Percentiles rank a stretch among this genome's conserved stretches.
Conservation (phyloP, 2,329 filamentous ascomycete genomes). For the Hysterium pulicare region DNA sequence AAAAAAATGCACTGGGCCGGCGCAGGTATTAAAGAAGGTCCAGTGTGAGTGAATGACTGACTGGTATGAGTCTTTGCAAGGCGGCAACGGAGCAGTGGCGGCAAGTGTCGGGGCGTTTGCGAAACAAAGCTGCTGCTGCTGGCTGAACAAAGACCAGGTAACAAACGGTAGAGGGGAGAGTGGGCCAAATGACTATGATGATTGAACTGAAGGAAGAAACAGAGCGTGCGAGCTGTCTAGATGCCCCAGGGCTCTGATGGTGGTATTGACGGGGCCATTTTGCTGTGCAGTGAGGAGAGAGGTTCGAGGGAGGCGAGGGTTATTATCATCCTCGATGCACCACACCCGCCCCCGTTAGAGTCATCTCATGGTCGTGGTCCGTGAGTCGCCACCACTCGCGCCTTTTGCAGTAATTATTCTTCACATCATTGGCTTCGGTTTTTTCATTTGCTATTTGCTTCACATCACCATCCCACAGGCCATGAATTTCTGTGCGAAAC, state of each 20-base stretch:
- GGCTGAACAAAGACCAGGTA: conserved; percentile 13
- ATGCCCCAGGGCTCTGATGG: conserved; percentile 28
- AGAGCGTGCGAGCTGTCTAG: conserved; percentile 14
- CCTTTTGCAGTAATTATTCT: not conserved
- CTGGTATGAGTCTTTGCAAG: conserved; percentile 19
- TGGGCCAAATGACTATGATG: conserved; percentile 24
- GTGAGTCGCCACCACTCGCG: conserved; percentile 1
- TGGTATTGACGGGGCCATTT: conserved; percentile 33
- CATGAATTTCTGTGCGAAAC: not conserved
- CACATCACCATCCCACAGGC: not conserved
- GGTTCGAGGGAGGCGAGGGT: conserved; percentile 4
- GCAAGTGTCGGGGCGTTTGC: conserved; percentile 14
- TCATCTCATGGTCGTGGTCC: conserved; percentile 1
- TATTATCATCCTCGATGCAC: not conserved
- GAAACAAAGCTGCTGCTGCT: conserved; percentile 15
- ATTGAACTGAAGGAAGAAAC: conserved; percentile 20
- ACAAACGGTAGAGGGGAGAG: conserved; percentile 9
- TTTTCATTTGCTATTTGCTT: conserved; percentile 6
- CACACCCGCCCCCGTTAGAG: too few relatives aligned
- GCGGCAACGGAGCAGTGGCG: conserved; percentile 18
- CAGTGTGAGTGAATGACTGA: conserved; percentile 9
- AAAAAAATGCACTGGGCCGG: conserved; percentile 14
- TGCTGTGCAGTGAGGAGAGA: conserved; percentile 14
- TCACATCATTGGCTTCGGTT: conserved; percentile 2
- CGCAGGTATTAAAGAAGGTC: conserved; percentile 13